A percentile compares a stretch with the other conserved stretches of the same genome.
phyloP scores from a whole-genome alignment of 2,329 filamentous ascomycete genomes.

The Clarireedia paspali region DNA sequence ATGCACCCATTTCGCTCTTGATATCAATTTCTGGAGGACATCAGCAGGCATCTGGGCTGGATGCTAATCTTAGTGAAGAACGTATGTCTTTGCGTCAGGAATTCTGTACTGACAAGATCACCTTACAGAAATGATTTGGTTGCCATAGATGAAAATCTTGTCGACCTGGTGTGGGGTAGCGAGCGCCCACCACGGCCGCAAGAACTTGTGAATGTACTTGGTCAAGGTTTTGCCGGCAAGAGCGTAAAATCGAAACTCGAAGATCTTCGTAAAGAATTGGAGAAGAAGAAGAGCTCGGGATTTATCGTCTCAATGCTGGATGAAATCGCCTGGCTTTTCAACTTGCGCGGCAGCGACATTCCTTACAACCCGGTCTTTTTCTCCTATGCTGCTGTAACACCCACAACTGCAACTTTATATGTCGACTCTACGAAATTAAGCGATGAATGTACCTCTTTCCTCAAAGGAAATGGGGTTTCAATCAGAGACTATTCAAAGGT shows the following conservation, averaged over 20 bases:
- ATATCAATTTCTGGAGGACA: neutral
- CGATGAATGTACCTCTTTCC: constrained; percentile 58
- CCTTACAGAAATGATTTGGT: constrained; percentile 45
- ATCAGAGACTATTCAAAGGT: constrained; percentile 78
- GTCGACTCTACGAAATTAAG: constrained; percentile 73
- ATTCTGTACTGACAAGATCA: neutral
- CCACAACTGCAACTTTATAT: constrained; percentile 70
- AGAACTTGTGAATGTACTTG: constrained; percentile 67
- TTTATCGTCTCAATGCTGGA: constrained; percentile 93
- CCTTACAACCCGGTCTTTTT: constrained; percentile 99
- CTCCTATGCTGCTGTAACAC: constrained; percentile 85
- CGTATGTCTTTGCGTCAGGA: no score
- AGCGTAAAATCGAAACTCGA: constrained; percentile 73
- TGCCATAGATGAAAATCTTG: constrained; percentile 70
- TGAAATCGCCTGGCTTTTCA: constrained; percentile 98
- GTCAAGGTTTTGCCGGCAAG: constrained; percentile 71
- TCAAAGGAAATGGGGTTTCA: constrained; percentile 60
- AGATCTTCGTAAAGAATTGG: constrained; percentile 82
- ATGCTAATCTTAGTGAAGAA: neutral
- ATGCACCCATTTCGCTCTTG: no score
- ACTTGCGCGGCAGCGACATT: constrained; percentile 88
- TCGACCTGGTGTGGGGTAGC: constrained; percentile 83
- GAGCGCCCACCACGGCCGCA: constrained; percentile 66
- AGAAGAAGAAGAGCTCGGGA: constrained; percentile 80
- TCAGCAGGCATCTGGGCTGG: neutral